Evolutionary conservation across 495 filamentous ascomycete species (phyloP), one percentile per base, ranked within the genome.

Genomic region (Clohesyomyces aquaticus): DNA sequence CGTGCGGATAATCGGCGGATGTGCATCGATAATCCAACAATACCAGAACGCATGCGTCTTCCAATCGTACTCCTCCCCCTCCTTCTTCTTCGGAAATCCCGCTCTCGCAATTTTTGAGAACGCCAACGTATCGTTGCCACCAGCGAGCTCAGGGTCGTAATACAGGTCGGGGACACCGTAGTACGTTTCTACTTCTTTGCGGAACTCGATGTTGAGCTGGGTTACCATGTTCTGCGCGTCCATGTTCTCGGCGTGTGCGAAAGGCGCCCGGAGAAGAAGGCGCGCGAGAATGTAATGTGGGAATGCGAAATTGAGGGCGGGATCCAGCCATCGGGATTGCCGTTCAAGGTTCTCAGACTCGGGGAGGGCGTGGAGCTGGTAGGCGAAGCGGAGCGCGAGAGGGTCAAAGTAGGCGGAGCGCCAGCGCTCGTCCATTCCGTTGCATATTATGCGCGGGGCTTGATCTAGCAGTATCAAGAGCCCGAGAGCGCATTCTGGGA

Each of bases 371-470:
- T 27, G 49, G 22, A 52, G 18, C 29, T 52, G 49, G 1, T 18
- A 27, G 49, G 22, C 28, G 16, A 52, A 22, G 3, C 16, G 4
- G 3, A 52, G 25, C 3, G 49, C 49, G 27, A 52, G 25, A 22
- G 18, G 9, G 26, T 52, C 49, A 26, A 52, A 52, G 25, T 27
- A 52, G 21, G 3, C 49, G 27, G 27, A 28, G 49, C 49, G 49
- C 49, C 49, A 52, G 9, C 49, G 21, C 49, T 52, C 49, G 25
- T 52, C 28, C 16, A 28, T 3, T 8, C 49, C 49, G 3, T 16
- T n/a, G 49, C 49, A 52, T 16, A 52, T 16, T 4, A 27, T 22
- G 23, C 49, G 3, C 21, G 49, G 49, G 3, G 25, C 49, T 26
- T 52, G 49, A 14, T 52, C 49, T 4, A 52, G 23, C 3, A 52